Conservation (phyloP, 805 yeast species). For the Yarrowia keelungensis region DNA sequence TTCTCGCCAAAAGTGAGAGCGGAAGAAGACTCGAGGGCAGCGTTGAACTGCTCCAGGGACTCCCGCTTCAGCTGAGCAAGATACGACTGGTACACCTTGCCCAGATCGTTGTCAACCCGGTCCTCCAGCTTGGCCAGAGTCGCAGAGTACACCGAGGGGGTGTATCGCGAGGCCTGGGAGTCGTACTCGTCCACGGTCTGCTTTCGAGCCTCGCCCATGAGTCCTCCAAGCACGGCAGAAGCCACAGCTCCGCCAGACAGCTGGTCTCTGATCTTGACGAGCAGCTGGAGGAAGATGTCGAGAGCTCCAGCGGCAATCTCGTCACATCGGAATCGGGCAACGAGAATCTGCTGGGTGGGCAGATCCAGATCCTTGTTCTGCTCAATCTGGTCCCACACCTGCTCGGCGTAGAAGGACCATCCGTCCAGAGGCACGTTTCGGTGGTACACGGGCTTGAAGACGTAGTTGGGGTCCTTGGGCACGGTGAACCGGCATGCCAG, state of each 20-base stretch:
- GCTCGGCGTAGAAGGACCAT: conserved; percentile 89
- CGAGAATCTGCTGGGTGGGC: conserved; percentile 95
- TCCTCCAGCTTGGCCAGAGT: conserved; percentile 60
- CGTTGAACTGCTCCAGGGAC: conserved; percentile 24
- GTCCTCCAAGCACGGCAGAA: conserved; percentile 52
- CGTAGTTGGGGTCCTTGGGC: conserved; percentile 48
- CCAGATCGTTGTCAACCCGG: conserved; percentile 55
- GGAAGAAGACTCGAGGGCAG: conserved; percentile 42
- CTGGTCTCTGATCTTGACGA: conserved; percentile 48
- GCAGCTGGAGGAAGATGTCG: conserved; percentile 54
- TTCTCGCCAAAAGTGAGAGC: conserved; percentile 46
- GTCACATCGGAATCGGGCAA: conserved; percentile 93
- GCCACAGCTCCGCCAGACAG: conserved; percentile 44
- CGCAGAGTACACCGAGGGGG: conserved; percentile 65
- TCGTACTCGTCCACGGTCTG: conserved; percentile 65
- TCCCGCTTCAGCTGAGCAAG: conserved; percentile 21
- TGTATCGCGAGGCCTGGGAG: conserved; percentile 66
- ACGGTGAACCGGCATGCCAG: conserved; percentile 69
- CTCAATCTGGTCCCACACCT: conserved; percentile 94
- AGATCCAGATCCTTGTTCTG: conserved; percentile 90
- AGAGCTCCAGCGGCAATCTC: conserved; percentile 72
- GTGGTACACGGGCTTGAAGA: conserved; percentile 76
- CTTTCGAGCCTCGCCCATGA: conserved; percentile 55
- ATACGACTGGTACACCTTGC: conserved; percentile 41
- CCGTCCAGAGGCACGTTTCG: conserved; percentile 93